Percentiles rank a stretch among this genome's conserved stretches.
Evolutionary conservation across 306 rosid species (phyloP).

Genomic region (Prunus mira): DNA sequence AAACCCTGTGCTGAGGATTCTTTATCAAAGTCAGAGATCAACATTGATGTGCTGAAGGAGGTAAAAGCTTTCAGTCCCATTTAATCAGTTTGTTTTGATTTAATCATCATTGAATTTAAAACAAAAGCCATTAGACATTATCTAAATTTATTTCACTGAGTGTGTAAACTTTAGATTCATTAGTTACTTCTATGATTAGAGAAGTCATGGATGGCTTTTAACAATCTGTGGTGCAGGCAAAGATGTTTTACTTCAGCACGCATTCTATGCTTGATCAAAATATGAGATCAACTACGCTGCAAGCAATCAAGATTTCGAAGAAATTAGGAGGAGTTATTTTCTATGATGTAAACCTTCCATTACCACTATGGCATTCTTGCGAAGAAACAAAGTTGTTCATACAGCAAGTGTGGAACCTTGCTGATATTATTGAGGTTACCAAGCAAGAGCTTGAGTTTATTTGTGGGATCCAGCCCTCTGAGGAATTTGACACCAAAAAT

Average conservation of each 20-base stretch:
- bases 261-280: constrained; percentile 85
- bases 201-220: constrained; percentile 7
- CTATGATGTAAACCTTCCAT: constrained; percentile 85
- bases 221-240: constrained; percentile 63
- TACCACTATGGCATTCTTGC: constrained; percentile 79
- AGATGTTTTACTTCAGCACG: constrained; percentile 86
- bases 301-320: constrained; percentile 71
- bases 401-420: constrained; percentile 76
- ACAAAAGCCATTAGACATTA: background rate
- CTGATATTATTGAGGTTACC: constrained; percentile 88
- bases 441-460: constrained; percentile 95
- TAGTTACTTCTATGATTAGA: background rate
- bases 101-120: background rate
- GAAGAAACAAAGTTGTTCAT: constrained; percentile 76
- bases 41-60: constrained; percentile 88
- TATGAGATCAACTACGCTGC: constrained; percentile 81
- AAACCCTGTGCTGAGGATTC: constrained; percentile 91
- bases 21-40: constrained; percentile 68
- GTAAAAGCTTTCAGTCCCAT: constrained; percentile 40
- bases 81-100: background rate
- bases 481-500: constrained; percentile 83
- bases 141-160: background rate
- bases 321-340: constrained; percentile 77
- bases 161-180: background rate
- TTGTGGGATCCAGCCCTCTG: constrained; percentile 73